Conservation (phyloP, 352 stramenopile species). For the Albugo candida region DNA sequence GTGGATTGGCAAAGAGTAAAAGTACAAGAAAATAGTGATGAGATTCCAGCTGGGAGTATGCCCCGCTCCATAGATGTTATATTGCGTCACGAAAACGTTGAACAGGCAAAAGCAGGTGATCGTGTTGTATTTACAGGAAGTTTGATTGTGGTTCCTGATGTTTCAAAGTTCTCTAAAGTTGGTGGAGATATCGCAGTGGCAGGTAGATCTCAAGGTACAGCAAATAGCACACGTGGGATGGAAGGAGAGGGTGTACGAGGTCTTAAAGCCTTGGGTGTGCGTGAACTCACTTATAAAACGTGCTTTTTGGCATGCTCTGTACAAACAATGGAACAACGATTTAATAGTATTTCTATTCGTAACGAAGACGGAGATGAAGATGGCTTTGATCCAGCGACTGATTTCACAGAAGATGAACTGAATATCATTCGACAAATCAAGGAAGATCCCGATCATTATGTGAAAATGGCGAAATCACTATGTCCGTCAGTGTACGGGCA, state of each 20-base stretch:
- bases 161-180: conserved; percentile 71
- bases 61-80: conserved; percentile 95
- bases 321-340: conserved; percentile 78
- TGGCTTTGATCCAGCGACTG: conserved; percentile 9
- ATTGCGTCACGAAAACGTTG: conserved; percentile 94
- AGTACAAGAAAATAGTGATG: conserved; percentile 97
- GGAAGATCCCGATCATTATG: conserved; percentile 75
- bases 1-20: conserved; percentile 98
- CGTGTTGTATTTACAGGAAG: conserved; percentile 88
- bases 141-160: conserved; percentile 92
- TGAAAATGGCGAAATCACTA: conserved; percentile 89
- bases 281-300: conserved; percentile 95
- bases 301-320: conserved; percentile 93
- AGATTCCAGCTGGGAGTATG: conserved; percentile 97
- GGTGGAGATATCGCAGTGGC: conserved; percentile 51
- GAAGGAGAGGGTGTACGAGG: conserved; percentile 85
- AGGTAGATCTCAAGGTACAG: conserved; percentile 18
- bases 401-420: conserved; percentile 87
- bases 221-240: conserved; percentile 65
- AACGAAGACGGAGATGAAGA: conserved; percentile 45
- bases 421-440: conserved; percentile 86
- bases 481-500: conserved; percentile 96
- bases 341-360: conserved; percentile 74
- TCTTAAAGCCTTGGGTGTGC: conserved; percentile 88
- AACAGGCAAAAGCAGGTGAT: conserved; percentile 91